Evolutionary conservation across 2,329 filamentous ascomycete genomes (phyloP).

Genomic region (Trichophyton mentagrophytes): DNA sequence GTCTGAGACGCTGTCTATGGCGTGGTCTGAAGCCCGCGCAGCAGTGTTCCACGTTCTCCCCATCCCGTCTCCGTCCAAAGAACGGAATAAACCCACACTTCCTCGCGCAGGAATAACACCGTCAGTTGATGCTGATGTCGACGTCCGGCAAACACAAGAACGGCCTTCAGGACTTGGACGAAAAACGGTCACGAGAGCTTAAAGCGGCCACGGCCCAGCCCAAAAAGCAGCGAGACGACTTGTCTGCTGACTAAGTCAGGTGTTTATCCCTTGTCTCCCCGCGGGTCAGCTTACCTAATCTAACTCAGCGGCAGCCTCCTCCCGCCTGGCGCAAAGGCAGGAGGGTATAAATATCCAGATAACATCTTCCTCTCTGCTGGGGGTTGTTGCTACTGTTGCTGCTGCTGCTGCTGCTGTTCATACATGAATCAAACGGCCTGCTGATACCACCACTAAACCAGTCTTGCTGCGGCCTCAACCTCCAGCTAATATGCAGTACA

Average conservation of each 20-base stretch:
- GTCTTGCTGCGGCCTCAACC: not conserved
- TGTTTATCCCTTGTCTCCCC: not conserved
- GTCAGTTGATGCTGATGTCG: not conserved
- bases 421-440: not conserved
- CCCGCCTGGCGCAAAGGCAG: not conserved
- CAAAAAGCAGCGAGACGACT: not conserved
- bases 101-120: too few relatives aligned
- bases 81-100: too few relatives aligned
- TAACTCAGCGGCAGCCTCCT: not conserved
- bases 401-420: too few relatives aligned
- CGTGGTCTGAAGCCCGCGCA: too few relatives aligned
- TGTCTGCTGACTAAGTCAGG: conserved; percentile 4
- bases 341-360: not conserved
- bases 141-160: not conserved
- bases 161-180: not conserved
- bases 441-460: not conserved
- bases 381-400: too few relatives aligned
- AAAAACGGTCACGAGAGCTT: not conserved
- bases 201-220: not conserved
- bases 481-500: conserved; percentile 51
- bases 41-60: too few relatives aligned
- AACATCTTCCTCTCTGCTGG: not conserved
- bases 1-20: too few relatives aligned
- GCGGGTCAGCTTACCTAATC: not conserved
- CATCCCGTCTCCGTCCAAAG: too few relatives aligned